phyloP scores from a whole-genome alignment of 441 rosid genomes.

The Pelargonium citronellum region DNA sequence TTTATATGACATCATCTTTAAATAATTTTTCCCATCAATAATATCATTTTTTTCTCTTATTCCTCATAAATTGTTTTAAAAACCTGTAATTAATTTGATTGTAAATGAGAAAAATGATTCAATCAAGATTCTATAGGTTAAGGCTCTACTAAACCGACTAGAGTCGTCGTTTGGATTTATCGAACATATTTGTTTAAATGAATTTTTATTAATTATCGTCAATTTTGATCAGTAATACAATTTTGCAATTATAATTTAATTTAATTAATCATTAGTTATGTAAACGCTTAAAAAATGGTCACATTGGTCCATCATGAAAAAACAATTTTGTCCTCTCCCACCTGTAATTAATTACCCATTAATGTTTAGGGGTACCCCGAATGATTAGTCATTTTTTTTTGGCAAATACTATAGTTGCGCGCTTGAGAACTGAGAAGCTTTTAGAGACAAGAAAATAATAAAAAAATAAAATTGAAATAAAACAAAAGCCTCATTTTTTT shows the following conservation, averaged over 20 bases:
- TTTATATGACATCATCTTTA: not conserved
- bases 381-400: constrained; percentile 27
- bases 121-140: too few relatives aligned
- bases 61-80: too few relatives aligned
- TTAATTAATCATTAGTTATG: not conserved
- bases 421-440: not conserved
- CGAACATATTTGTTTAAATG: not conserved
- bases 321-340: constrained; percentile 9
- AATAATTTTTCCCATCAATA: not conserved
- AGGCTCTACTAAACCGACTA: too few relatives aligned
- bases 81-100: too few relatives aligned
- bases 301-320: not conserved
- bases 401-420: constrained; percentile 4
- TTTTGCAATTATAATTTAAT: constrained; percentile 3
- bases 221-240: too few relatives aligned
- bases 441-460: constrained; percentile 25
- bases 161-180: not conserved
- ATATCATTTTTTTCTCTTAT: not conserved
- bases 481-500: constrained; percentile 20
- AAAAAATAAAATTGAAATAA: constrained; percentile 16
- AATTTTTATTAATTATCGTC: too few relatives aligned
- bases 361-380: constrained; percentile 9
- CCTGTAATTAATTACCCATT: constrained; percentile 4
- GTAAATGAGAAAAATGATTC: too few relatives aligned
- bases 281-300: too few relatives aligned